Evolutionary conservation across 371 early-diverging fungal species (phyloP), one percentile per base, ranked within the genome.

Genomic region (Coemansia sp.): DNA sequence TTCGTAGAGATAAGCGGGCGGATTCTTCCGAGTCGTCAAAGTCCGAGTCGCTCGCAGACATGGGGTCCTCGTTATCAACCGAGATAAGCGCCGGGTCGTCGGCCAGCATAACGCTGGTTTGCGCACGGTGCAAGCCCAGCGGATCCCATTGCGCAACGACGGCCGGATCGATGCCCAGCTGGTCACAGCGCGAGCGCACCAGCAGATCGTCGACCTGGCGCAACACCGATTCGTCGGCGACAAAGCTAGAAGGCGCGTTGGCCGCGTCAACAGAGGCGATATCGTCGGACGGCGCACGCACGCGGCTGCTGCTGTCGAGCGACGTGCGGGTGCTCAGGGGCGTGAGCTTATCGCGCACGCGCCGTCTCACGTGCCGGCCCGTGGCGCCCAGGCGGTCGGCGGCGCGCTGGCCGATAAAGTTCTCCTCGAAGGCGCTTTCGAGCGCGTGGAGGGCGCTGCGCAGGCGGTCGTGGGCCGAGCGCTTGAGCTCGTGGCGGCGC

Each of bases 81-180:
- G 11, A 5, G 16, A 2, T n/a, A 44, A 34, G 9, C n/a, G 34
- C 46, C 10, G 7, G 18, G 3, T 43, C 57, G 4, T 31, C 14
- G 10, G 33, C 37, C 46, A 46, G 18, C n/a, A 46, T 46, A 46
- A 18, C 18, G 16, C 18, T 18, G 24, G 18, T 46, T 1, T n/a
- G 36, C 1, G 33, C 12, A 34, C 54, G 51, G 16, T 72, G 74
- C 34, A 72, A 11, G 0, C 69, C 64, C 1, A 52, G 64, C 0
- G 69, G 74, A 43, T 72, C 74, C 69, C 74, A 72, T 3, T 58
- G 38, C 16, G 57, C 32, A 2, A 72, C 24, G 2, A 72, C 34
- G 5, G 18, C 14, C 0, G 74, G 69, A 14, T 72, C 69, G 12
- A 72, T 69, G 3, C 74, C 74, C 36, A 68, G 24, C 2, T 33